Base-by-base conservation (phyloP, 2,329 filamentous ascomycete species). In the Seiridium cupressi region DNA sequence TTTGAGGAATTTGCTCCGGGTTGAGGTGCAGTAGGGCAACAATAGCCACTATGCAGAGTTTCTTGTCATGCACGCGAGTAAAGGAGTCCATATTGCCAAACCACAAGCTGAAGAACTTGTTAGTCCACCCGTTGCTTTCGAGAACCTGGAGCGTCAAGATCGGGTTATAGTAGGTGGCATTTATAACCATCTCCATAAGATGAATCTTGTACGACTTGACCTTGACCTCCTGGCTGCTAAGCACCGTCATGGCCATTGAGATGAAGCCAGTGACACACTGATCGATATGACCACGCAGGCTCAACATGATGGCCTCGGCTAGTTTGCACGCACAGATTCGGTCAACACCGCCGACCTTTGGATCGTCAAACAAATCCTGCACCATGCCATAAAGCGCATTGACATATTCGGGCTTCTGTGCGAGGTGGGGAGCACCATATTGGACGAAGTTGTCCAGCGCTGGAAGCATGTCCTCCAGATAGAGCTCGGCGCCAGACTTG, bases 71-170 rank as follows among this genome's bases (percentile, higher is more conserved):
- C 2, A 99, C 95, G 47, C 95, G 86, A 57, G 87, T 91, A 79
- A 99, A 98, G 70, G 87, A 89, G 63, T 96, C 90, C 79, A 99
- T 99, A 78, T 89, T 96, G 47, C 92, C 92, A 76, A 99, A 99
- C 95, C 95, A 99, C 61, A 96, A 80, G 76, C 92, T 97, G 81
- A 99, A 99, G 80, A 99, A 99, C 73, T 96, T 96, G 78, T 98
- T 98, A 5, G 95, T 98, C 94, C 93, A 97, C 62, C 87, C 89
- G 70, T 96, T 94, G 57, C 83, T 79, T 78, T 99, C 95, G n/a
- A 99, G 84, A 44, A 97, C 87, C 63, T 93, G 89, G 31, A 99
- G 84, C 32, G 93, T 85, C 61, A 97, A 82, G 49, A 89, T 78
- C 1, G 95, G 93, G 79, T 97, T 97, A 82, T 99, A 99, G 82